Conservation (phyloP, 2,329 filamentous ascomycete species). For the Exophiala mesophila region DNA sequence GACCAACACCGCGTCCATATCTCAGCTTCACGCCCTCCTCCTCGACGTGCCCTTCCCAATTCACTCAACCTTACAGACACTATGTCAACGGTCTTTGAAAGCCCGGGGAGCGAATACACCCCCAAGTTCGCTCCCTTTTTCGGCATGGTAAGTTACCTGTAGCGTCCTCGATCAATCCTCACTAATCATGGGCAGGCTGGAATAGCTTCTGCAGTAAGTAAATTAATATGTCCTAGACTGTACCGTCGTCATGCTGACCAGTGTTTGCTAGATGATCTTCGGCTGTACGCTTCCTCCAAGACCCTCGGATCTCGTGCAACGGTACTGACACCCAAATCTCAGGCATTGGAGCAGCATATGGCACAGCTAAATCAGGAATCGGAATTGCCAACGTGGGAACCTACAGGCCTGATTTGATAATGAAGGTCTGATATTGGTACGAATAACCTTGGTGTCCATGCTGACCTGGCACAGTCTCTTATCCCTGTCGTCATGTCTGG, state of each 20-base stretch:
- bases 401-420: conserved; percentile 62
- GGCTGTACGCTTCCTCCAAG: conserved; percentile 39
- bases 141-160: conserved; percentile 54
- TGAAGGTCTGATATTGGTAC: conserved; percentile 50
- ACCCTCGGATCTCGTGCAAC: conserved; percentile 1
- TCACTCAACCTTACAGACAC: conserved; percentile 5
- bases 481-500: conserved; percentile 79
- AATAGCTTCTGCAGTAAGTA: conserved; percentile 44
- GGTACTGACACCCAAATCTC: conserved; percentile 28
- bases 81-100: conserved; percentile 33
- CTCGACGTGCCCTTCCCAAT: background rate
- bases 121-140: conserved; percentile 65
- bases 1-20: too few relatives aligned
- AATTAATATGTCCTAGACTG: background rate
- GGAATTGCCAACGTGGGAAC: conserved; percentile 63
- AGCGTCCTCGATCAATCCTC: conserved; percentile 2
- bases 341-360: conserved; percentile 63
- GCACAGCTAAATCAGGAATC: conserved; percentile 64
- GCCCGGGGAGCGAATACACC: conserved; percentile 44
- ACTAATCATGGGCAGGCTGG: conserved; percentile 41
- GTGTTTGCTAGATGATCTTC: conserved; percentile 44
- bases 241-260: background rate
- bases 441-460: background rate
- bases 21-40: background rate
- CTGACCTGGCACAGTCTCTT: conserved; percentile 36